A percentile compares a stretch with the other conserved stretches of the same genome.
phyloP scores from a whole-genome alignment of 768 basidiomycete genomes.

The Tulasnella calospora region DNA sequence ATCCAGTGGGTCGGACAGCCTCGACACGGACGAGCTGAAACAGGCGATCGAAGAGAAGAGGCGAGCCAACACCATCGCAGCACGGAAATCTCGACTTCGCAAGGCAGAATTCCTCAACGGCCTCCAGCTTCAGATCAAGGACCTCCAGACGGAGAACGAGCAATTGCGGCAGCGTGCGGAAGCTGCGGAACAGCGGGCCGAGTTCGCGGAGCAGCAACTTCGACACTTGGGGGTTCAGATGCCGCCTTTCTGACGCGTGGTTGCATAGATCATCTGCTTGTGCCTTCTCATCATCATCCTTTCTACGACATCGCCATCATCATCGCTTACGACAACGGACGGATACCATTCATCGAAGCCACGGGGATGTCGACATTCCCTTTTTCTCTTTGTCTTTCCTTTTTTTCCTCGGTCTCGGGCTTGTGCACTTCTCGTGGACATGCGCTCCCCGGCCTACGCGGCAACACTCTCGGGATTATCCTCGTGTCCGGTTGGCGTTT shows the following conservation, averaged over 20 bases:
- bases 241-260: not conserved
- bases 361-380: not conserved
- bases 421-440: constrained; percentile 1
- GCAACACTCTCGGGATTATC: not conserved
- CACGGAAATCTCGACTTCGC: constrained; percentile 68
- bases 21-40: constrained; percentile 34
- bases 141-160: not conserved
- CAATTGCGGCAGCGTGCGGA: not conserved
- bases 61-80: constrained; percentile 78
- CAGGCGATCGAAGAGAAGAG: constrained; percentile 62
- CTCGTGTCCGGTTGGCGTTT: not conserved
- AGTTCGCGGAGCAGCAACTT: constrained; percentile 1
- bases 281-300: not conserved
- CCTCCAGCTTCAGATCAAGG: constrained; percentile 47
- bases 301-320: not conserved
- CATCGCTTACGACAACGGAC: constrained; percentile 2
- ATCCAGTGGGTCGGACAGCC: not conserved
- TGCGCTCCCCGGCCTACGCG: not conserved
- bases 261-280: not conserved
- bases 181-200: not conserved
- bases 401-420: not conserved
- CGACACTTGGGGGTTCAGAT: not conserved
- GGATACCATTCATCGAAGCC: constrained; percentile 8
- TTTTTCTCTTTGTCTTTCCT: not conserved
- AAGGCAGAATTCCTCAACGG: constrained; percentile 64